Evolutionary conservation across 306 rosid genomes (phyloP).

Genomic region (Cucumis sativus): DNA sequence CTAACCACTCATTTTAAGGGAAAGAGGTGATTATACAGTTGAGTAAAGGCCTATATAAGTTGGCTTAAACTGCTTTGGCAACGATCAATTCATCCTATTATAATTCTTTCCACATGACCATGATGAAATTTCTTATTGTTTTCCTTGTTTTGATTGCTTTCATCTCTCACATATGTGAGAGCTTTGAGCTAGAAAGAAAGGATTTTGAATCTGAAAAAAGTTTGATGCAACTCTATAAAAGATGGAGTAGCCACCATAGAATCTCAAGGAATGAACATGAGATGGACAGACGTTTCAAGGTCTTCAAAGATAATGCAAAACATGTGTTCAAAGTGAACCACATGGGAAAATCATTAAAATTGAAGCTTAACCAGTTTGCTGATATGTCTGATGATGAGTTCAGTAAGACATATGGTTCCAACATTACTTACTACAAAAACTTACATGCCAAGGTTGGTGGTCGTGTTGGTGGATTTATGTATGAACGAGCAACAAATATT

Average conservation of each 20-base stretch:
- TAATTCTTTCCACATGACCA: too few relatives aligned
- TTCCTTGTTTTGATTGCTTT: conserved; percentile 10
- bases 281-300: conserved; percentile 29
- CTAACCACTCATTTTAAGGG: too few relatives aligned
- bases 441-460: background rate
- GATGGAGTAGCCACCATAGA: conserved; percentile 33
- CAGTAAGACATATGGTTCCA: conserved; percentile 11
- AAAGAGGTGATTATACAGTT: too few relatives aligned
- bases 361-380: conserved; percentile 32
- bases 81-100: too few relatives aligned
- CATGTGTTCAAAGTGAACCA: conserved; percentile 29
- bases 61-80: too few relatives aligned
- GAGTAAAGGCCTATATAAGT: too few relatives aligned
- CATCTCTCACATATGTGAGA: background rate
- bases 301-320: conserved; percentile 29
- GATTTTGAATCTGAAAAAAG: conserved; percentile 26
- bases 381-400: conserved; percentile 33
- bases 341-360: conserved; percentile 33
- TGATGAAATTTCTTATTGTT: background rate
- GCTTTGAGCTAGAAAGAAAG: conserved; percentile 23
- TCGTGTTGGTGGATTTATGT: conserved; percentile 4
- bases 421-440: conserved; percentile 16
- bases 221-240: conserved; percentile 20
- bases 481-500: conserved; percentile 8
- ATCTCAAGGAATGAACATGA: conserved; percentile 15